phyloP scores from a whole-genome alignment of 1,139 yeast genomes.

The Nakaseomyces sp. region DNA sequence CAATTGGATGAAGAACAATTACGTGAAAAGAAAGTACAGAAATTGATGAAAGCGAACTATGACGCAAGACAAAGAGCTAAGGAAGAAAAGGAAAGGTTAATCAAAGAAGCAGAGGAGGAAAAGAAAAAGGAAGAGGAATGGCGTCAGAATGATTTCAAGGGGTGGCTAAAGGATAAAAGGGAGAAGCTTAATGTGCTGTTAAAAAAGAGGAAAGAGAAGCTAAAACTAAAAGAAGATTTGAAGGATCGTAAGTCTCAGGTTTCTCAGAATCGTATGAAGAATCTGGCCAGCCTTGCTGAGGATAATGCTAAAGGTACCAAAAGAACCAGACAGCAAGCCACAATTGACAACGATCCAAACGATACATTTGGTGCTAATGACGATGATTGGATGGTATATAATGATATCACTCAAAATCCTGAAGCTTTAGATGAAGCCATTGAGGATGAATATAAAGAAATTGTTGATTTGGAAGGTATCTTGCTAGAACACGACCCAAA shows the following conservation, averaged over 20 bases:
- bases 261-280: constrained; percentile 88
- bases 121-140: constrained; percentile 58
- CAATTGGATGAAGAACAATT: constrained; percentile 70
- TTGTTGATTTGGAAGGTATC: constrained; percentile 61
- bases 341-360: constrained; percentile 83
- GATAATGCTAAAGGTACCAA: constrained; percentile 42
- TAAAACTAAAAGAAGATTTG: constrained; percentile 65
- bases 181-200: constrained; percentile 49
- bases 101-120: constrained; percentile 44
- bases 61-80: constrained; percentile 83
- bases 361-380: constrained; percentile 95
- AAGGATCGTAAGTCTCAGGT: constrained; percentile 86
- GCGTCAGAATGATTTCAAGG: constrained; percentile 65
- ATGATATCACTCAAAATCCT: constrained; percentile 68
- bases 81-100: constrained; percentile 59
- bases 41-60: constrained; percentile 70
- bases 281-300: constrained; percentile 78
- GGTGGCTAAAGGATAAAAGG: constrained; percentile 73
- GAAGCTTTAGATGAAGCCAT: constrained; percentile 57
- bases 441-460: constrained; percentile 56
- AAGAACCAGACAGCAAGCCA: constrained; percentile 49
- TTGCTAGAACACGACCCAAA: constrained; percentile 74
- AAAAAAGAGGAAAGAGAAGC: constrained; percentile 54
- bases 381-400: constrained; percentile 89
- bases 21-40: constrained; percentile 80